phyloP scores from a whole-genome alignment of 768 basidiomycete genomes.

The Rhodosporidiobolus odoratus region DNA sequence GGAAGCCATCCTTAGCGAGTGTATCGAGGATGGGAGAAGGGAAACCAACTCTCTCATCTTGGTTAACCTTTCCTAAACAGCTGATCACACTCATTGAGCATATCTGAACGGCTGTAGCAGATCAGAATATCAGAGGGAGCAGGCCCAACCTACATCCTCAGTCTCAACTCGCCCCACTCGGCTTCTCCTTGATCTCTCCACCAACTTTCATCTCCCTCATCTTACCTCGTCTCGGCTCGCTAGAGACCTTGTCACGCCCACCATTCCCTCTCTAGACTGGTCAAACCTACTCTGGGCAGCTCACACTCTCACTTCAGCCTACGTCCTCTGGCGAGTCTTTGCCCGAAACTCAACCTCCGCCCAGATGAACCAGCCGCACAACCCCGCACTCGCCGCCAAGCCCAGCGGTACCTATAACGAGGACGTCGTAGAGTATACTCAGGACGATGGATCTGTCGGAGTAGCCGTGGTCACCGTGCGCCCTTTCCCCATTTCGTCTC shows the following conservation, averaged over 20 bases:
- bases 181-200: background rate
- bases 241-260: background rate
- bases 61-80: no score
- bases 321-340: conserved; percentile 3
- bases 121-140: no score
- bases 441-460: background rate
- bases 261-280: background rate
- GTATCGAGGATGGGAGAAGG: background rate
- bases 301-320: conserved; percentile 9
- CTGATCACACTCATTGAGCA: background rate
- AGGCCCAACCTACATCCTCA: background rate
- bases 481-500: background rate
- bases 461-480: conserved; percentile 30
- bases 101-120: no score
- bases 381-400: background rate
- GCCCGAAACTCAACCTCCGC: background rate
- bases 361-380: background rate
- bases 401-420: conserved; percentile 19
- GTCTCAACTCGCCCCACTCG: background rate
- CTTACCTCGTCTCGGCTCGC: background rate
- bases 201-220: background rate
- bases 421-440: conserved; percentile 15
- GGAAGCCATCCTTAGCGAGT: background rate
- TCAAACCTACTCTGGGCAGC: conserved; percentile 14
- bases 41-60: background rate